Evolutionary conservation across 305 asterid genomes (phyloP), one percentile per base, ranked within the genome.

Genomic region (Solanum hybrid): DNA sequence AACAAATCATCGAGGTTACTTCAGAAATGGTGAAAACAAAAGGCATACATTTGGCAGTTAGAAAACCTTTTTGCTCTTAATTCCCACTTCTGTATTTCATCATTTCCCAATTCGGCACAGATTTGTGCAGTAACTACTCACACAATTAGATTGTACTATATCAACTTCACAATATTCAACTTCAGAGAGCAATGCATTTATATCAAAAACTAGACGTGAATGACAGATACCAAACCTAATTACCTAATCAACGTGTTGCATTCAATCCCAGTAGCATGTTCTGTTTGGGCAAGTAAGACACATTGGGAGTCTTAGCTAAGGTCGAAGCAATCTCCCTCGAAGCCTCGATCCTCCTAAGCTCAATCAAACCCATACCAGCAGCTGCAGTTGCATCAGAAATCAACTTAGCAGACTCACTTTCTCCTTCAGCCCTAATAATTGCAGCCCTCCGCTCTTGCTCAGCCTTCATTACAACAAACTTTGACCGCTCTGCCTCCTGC

Each of bases 401-500:
- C 90, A 97, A 92, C 95, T 95, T 96, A 31, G 99, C 99, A 77
- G 99, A 94, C 88, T 97, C 99, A 91, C 99, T 96, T 90, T 97
- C 98, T 39, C 99, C 99, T 91, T 97, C 99, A 34, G 98, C 99
- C 94, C 98, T 93, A 88, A 97, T 96, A 86, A 97, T 93, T 1
- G 99, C 99, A 0, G 99, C 99, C 91, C 99, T 93, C 89, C 98
- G 92, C 92, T 97, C 98, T 91, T 97, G 98, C 90, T 97, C 99
- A 1, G 98, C 96, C 91, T 96, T 97, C 91, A 93, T 94, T 29
- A 97, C 99, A 22, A 97, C 98, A 70, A 97, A 97, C 90, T 96
- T 97, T 15, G 99, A 96, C 89, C 99, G 72, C 95, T 97, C 99
- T 0, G 99, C 99, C 95, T 97, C 99, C 93, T 97, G 99, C 92